Conservation (phyloP, 139 green algal species). For the Coelastrella sp. region DNA sequence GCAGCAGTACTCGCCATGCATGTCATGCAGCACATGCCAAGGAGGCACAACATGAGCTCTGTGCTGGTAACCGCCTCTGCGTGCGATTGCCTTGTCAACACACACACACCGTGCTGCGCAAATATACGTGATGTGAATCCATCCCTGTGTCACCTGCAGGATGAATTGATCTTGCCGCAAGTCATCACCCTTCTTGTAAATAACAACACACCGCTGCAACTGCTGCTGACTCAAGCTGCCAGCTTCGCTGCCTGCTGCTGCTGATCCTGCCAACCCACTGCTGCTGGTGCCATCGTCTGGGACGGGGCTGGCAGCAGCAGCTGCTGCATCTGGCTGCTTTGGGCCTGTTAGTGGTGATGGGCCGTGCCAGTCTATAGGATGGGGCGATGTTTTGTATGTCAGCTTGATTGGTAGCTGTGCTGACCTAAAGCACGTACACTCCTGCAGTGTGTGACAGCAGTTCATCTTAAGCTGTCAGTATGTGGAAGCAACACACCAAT, state of each 20-base stretch:
- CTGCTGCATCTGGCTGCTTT: conserved; percentile 3
- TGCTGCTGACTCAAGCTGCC: background rate
- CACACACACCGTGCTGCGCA: too few species aligned
- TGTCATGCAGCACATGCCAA: too few species aligned
- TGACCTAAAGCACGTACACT: conserved; percentile 95
- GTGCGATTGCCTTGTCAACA: too few species aligned
- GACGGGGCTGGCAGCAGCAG: background rate
- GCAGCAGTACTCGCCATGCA: too few species aligned
- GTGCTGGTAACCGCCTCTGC: too few species aligned
- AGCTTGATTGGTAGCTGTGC: conserved; percentile 89
- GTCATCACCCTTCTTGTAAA: conserved; percentile 99
- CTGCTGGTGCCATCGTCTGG: background rate
- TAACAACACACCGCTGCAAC: conserved; percentile 74
- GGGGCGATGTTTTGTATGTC: conserved; percentile 64
- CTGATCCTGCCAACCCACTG: conserved; percentile 5
- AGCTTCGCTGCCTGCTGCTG: conserved; percentile 14
- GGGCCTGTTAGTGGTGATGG: conserved; percentile 38
- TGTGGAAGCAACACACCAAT: background rate
- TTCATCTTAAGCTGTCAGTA: background rate
- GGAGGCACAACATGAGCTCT: too few species aligned
- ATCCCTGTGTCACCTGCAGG: conserved; percentile 43
- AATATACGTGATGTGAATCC: too few species aligned
- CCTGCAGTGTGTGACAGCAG: conserved; percentile 20
- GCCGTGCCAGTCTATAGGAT: conserved; percentile 22
- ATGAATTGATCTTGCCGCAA: conserved; percentile 87